These are phyloP conservation scores for Hypericum androsaemum DNA, from an alignment of 345 rosid species.

Conservation along the genomic window DNA sequence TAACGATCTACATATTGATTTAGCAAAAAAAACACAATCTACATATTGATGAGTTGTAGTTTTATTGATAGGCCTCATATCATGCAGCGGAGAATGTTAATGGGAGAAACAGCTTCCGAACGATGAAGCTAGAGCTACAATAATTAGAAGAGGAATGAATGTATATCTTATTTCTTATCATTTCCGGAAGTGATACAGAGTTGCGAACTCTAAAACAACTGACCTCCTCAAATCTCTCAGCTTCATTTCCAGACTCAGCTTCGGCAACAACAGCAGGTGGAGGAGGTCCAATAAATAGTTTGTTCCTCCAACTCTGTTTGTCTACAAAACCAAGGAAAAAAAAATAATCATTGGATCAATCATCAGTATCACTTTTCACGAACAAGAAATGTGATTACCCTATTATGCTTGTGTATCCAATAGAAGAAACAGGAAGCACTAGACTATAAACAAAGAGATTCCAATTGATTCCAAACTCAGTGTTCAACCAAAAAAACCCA, in stretches of 20 bases:
- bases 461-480: neutral
- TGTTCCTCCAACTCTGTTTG: slow-evolving; percentile 84
- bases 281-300: slow-evolving; percentile 76
- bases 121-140: too few species aligned
- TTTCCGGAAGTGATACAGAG: too few species aligned
- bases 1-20: too few species aligned
- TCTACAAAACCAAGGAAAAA: slow-evolving; percentile 26
- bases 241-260: slow-evolving; percentile 82
- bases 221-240: slow-evolving; percentile 95
- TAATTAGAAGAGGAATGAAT: too few species aligned
- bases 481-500: slow-evolving; percentile 3
- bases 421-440: neutral
- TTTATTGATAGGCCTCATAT: too few species aligned
- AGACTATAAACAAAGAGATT: too few species aligned
- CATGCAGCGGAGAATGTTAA: too few species aligned
- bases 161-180: too few species aligned
- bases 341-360: slow-evolving; percentile 1
- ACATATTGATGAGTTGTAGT: too few species aligned
- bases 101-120: too few species aligned
- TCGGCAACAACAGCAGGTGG: slow-evolving; percentile 89
- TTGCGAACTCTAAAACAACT: slow-evolving; percentile 4
- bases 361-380: neutral
- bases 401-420: neutral
- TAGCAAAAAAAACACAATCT: too few species aligned
- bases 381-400: neutral